A percentile compares a stretch with the other conserved stretches of the same genome.
Evolutionary conservation across 805 yeast species (phyloP).

Genomic region (Komagataella populi): DNA sequence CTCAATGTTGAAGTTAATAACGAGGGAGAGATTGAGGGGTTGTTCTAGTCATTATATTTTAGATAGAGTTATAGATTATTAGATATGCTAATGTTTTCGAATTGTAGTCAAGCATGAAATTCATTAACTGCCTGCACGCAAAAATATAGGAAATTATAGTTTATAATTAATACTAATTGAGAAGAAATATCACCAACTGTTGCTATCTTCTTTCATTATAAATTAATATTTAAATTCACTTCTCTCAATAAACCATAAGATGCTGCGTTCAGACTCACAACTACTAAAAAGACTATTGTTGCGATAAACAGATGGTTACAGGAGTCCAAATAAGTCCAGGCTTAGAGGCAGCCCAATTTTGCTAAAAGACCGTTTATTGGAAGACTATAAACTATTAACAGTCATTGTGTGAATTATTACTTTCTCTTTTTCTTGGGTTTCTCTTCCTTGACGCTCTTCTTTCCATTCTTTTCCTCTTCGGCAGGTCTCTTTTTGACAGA

Average conservation of each 20-base stretch:
- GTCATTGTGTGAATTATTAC: neutral
- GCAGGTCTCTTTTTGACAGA: conserved; percentile 35
- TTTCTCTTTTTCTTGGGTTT: neutral
- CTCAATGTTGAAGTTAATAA: conserved; percentile 78
- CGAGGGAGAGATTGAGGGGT: conserved; percentile 72
- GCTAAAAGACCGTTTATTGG: neutral
- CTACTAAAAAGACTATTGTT: too few relatives aligned
- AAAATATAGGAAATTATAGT: too few relatives aligned
- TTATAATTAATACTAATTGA: too few relatives aligned
- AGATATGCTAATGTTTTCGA: neutral
- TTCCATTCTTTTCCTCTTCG: conserved; percentile 29
- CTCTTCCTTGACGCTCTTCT: conserved; percentile 9
- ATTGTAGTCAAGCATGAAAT: too few relatives aligned
- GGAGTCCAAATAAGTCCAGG: too few relatives aligned
- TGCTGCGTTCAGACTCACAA: too few relatives aligned
- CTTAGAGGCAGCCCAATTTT: neutral
- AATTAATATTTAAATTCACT: too few relatives aligned
- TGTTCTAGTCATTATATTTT: conserved; percentile 27
- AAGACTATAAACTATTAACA: neutral
- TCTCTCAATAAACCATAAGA: too few relatives aligned
- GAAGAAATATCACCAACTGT: neutral
- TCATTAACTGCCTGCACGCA: too few relatives aligned
- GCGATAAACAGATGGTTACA: too few relatives aligned
- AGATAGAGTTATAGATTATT: neutral
- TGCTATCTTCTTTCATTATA: neutral